Evolutionary conservation across 495 filamentous ascomycete genomes (phyloP), one percentile per base, ranked within the genome.

Genomic region (Hyaloscypha variabilis): DNA sequence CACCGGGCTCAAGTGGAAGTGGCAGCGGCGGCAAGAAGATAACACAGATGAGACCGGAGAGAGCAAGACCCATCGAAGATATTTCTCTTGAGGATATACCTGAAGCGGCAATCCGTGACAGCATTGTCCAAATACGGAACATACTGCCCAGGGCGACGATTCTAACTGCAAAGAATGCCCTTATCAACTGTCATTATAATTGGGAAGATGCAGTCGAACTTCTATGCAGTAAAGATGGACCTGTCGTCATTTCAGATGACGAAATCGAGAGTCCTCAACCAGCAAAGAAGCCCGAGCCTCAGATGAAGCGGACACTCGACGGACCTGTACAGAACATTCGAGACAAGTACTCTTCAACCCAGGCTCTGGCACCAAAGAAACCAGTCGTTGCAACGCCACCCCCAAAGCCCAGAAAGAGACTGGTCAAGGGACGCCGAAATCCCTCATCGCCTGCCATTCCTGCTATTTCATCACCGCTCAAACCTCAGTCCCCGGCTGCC

Each of bases 381-480:
- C 39, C 42, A 46, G 10, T 51, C 23, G 14, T 3, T 46, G 75
- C 68, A 52, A 70, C 53, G 42, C 54, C 72, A 34, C 67, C 72
- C 10, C 69, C 76, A 8, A 67, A 77, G 14, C 81, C 79, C 64
- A 81, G 81, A 58, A 67, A 60, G 56, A 79, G 81, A 52, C 81
- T 91, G n/a, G 74, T 89, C 13, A 81, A 85, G 71, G 87, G 88
- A n/a, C 75, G 79, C n/a, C 82, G 81, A 54, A 81, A 81, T 53
- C 73, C 67, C 1, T 72, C 79, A 6, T 80, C 84, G 10, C 80
- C 83, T 11, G 74, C 79, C 71, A 46, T 29, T 8, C 58, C 68
- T 24, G 31, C 26, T 23, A 77, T 80, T 54, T 76, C 76, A 4
- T 72, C 75, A 24, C 67, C 75, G 46, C 64, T 63, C 46, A 66